Percentiles rank a stretch among this genome's conserved stretches.
Conservation (phyloP, 148 eudicot genomes). For the Nyssa sinensis region DNA sequence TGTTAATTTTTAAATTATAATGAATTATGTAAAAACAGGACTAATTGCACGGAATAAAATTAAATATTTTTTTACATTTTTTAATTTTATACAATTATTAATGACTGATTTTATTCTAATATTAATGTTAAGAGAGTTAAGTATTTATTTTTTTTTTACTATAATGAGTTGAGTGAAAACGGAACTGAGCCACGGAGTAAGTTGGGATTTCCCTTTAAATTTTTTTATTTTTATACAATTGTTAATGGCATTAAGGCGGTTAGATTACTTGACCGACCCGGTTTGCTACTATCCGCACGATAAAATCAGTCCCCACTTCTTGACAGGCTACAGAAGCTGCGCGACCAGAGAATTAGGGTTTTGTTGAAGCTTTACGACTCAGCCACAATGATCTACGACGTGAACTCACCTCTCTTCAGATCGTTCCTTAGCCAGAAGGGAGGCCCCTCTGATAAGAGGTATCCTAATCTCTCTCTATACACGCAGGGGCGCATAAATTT, state of each 20-base stretch:
- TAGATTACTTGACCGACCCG: background rate
- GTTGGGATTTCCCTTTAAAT: no score
- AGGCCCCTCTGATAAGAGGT: conserved; percentile 63
- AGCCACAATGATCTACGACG: conserved; percentile 58
- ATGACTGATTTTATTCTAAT: no score
- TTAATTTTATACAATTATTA: no score
- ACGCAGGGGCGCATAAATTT: background rate
- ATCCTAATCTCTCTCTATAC: background rate
- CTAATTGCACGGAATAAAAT: no score
- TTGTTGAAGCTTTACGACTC: background rate
- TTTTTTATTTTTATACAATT: no score
- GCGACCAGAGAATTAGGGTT: background rate
- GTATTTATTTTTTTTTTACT: no score
- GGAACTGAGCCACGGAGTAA: no score
- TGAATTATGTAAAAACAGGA: no score
- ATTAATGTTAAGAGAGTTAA: no score
- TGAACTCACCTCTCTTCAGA: conserved; percentile 56
- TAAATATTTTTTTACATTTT: no score
- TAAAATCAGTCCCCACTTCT: background rate
- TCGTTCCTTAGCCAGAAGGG: conserved; percentile 74
- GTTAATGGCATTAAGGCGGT: background rate
- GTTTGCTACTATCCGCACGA: background rate
- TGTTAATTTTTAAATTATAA: no score
- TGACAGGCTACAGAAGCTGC: background rate
- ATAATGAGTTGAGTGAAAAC: no score